A percentile compares a stretch with the other conserved stretches of the same genome.
These are phyloP conservation scores for Capsicum chinense DNA, from an alignment of 257 asterid genomes.

Conservation along the genomic window DNA sequence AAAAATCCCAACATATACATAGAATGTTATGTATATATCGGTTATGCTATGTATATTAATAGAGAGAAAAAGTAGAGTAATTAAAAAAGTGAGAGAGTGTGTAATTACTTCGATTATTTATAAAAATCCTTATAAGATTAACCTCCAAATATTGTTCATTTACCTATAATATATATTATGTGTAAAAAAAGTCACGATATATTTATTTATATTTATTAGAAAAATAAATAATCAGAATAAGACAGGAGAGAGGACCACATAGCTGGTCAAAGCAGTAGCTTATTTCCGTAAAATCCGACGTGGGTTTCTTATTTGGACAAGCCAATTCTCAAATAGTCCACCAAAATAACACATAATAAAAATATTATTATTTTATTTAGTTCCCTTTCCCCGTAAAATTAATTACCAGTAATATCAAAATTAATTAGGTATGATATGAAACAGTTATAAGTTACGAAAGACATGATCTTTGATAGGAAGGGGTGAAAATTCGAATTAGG, in stretches of 20 bases:
- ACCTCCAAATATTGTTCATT: not conserved
- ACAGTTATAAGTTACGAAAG: too few species aligned
- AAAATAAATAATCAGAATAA: not conserved
- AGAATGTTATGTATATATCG: too few species aligned
- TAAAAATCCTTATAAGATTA: too few species aligned
- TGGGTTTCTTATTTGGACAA: conserved; percentile 30
- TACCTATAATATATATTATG: not conserved
- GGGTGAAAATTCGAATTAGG: too few species aligned
- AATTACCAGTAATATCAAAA: too few species aligned
- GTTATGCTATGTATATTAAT: too few species aligned
- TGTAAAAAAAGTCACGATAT: not conserved
- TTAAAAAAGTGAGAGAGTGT: too few species aligned
- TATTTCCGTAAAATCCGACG: conserved; percentile 41
- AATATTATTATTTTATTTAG: not conserved
- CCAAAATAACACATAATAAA: conserved; percentile 17
- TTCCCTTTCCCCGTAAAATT: conserved; percentile 33
- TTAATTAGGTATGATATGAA: too few species aligned
- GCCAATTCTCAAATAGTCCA: conserved; percentile 9
- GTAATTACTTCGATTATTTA: too few species aligned
- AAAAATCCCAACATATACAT: too few species aligned
- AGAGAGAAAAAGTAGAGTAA: too few species aligned
- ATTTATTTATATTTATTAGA: not conserved
- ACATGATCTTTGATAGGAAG: too few species aligned
- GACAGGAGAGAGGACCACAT: conserved; percentile 34
- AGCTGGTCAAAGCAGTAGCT: conserved; percentile 38